Conservation (phyloP, 805 yeast genomes). For the Saccharomycopsis sp. region DNA sequence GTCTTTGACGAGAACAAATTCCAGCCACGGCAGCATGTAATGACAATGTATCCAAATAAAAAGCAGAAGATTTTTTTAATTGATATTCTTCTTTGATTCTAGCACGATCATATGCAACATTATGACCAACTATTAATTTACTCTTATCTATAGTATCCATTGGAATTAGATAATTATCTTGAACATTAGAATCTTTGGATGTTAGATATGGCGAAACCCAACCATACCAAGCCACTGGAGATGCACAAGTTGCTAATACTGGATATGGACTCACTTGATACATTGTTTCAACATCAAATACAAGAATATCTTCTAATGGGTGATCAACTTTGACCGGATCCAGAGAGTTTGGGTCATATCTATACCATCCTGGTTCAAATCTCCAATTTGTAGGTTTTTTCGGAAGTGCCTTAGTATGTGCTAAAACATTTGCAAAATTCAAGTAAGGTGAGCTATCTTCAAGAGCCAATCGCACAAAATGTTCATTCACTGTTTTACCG, state of each 20-base stretch:
- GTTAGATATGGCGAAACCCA: constrained; percentile 89
- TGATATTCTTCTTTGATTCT: constrained; percentile 76
- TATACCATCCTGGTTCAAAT: constrained; percentile 67
- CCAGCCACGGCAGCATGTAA: constrained; percentile 86
- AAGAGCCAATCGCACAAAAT: constrained; percentile 63
- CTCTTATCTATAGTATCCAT: constrained; percentile 36
- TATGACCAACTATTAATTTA: constrained; percentile 77
- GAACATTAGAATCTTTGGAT: constrained; percentile 30
- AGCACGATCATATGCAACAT: constrained; percentile 85
- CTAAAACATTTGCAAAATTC: constrained; percentile 37
- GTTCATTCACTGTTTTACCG: constrained; percentile 72
- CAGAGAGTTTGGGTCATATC: constrained; percentile 34
- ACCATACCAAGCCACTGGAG: constrained; percentile 76
- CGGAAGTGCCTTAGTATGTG: constrained; percentile 29
- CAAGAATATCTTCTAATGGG: constrained; percentile 65
- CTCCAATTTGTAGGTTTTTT: constrained; percentile 42
- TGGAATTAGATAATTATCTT: constrained; percentile 63
- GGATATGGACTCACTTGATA: constrained; percentile 70
- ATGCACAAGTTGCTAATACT: constrained; percentile 69
- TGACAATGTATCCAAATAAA: constrained; percentile 86
- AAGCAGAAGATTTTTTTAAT: constrained; percentile 54
- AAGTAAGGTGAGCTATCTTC: constrained; percentile 51
- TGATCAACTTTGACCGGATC: constrained; percentile 46
- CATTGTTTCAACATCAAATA: constrained; percentile 84
- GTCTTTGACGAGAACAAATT: constrained; percentile 85